Conservation (phyloP, 371 early-diverging fungal genomes). For the Phascolomyces articulosus region DNA sequence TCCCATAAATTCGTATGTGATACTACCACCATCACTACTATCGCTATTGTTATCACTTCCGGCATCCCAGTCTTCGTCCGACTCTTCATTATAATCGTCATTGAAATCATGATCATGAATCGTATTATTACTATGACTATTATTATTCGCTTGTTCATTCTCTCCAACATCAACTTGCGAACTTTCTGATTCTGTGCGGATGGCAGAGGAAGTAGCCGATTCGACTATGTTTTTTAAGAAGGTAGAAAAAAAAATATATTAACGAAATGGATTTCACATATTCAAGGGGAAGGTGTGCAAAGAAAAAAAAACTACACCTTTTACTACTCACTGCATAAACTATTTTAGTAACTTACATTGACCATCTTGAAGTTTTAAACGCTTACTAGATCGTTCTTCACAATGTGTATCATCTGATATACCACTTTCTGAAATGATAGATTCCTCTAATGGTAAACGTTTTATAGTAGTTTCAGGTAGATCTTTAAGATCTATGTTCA, state of each 20-base stretch:
- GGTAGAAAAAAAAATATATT: not conserved
- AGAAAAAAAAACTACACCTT: too few relatives aligned
- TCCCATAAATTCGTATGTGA: constrained; percentile 24
- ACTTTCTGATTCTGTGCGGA: not conserved
- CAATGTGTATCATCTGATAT: not conserved
- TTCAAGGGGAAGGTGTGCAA: too few relatives aligned
- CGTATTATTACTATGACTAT: not conserved
- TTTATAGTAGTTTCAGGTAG: not conserved
- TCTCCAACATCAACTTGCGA: constrained; percentile 9
- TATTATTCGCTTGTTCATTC: not conserved
- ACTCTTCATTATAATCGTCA: constrained; percentile 49
- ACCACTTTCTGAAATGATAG: not conserved
- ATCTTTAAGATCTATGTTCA: constrained; percentile 6
- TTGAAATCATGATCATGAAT: constrained; percentile 27
- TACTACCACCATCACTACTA: constrained; percentile 18
- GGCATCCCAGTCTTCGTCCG: constrained; percentile 52
- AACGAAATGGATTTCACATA: too few relatives aligned
- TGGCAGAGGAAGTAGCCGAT: not conserved
- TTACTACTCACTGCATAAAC: too few relatives aligned
- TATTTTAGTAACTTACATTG: not conserved
- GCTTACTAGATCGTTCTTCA: constrained; percentile 7
- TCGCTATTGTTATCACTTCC: constrained; percentile 25
- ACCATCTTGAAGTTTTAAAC: constrained; percentile 1
- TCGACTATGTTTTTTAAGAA: not conserved
- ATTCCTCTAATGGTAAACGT: not conserved